Evolutionary conservation across 345 rosid species (phyloP).

Genomic region (sweet orange (Citrus sinensis)): DVS_A1.0 CM039168.1:2197001-2197500

Average conservation of each 20-base stretch:
- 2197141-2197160: constrained; percentile 57
- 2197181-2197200: constrained; percentile 67
- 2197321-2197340: constrained; percentile 60
- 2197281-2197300: constrained; percentile 22
- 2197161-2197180: constrained; percentile 41
- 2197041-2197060: constrained; percentile 36
- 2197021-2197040: constrained; percentile 23
- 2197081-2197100: constrained; percentile 37
- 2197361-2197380: constrained; percentile 41
- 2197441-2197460: constrained; percentile 39
- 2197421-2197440: constrained; percentile 67
- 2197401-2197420: constrained; percentile 37
- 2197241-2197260: constrained; percentile 45
- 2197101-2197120: constrained; percentile 37
- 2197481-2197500: constrained; percentile 34
- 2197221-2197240: constrained; percentile 42
- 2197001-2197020: constrained; percentile 28
- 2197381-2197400: constrained; percentile 41
- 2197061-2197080: constrained; percentile 52
- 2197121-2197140: constrained; percentile 29
- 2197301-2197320: constrained; percentile 39
- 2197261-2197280: constrained; percentile 26
- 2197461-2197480: constrained; percentile 24
- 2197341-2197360: constrained; percentile 30
- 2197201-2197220: constrained; percentile 52